A percentile compares a stretch with the other conserved stretches of the same genome.
These are phyloP conservation scores for Cytospora chrysosperma DNA, from an alignment of 2,329 filamentous ascomycete genomes.

Conservation along the genomic window DNA sequence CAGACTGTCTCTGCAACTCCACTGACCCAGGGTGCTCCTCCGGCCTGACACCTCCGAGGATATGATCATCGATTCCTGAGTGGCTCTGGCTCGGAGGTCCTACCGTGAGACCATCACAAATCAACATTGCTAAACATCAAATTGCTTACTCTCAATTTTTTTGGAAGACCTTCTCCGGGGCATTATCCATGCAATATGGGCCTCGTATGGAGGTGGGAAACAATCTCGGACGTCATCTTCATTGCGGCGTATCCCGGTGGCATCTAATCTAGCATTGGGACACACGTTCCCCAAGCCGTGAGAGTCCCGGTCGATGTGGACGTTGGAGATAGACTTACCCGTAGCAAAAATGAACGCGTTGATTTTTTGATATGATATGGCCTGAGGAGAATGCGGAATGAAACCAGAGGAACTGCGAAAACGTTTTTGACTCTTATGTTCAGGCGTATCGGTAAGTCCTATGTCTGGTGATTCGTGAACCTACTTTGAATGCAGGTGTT, in stretches of 20 bases:
- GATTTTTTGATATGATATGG: not conserved
- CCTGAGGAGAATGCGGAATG: not conserved
- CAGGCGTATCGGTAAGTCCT: too few relatives aligned
- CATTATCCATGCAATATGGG: not conserved
- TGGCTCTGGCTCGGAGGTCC: not conserved
- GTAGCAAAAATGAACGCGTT: not conserved
- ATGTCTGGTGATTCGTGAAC: too few relatives aligned
- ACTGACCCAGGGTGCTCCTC: not conserved
- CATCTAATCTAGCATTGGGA: not conserved
- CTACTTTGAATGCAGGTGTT: too few relatives aligned
- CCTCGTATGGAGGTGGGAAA: not conserved
- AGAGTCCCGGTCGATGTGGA: not conserved
- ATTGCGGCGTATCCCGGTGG: not conserved
- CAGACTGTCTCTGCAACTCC: not conserved
- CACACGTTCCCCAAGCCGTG: not conserved
- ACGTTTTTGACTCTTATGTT: too few relatives aligned
- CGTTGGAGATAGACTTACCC: not conserved
- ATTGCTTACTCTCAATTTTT: not conserved
- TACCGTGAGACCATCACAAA: not conserved
- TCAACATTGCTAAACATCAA: not conserved
- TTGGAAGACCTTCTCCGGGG: not conserved
- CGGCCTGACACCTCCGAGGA: not conserved
- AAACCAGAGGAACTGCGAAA: too few relatives aligned
- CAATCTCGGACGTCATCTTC: not conserved
- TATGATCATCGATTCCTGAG: not conserved